Evolutionary conservation across 2,329 filamentous ascomycete species (phyloP).

Genomic region (Aspergillus spinulosporus): DNA sequence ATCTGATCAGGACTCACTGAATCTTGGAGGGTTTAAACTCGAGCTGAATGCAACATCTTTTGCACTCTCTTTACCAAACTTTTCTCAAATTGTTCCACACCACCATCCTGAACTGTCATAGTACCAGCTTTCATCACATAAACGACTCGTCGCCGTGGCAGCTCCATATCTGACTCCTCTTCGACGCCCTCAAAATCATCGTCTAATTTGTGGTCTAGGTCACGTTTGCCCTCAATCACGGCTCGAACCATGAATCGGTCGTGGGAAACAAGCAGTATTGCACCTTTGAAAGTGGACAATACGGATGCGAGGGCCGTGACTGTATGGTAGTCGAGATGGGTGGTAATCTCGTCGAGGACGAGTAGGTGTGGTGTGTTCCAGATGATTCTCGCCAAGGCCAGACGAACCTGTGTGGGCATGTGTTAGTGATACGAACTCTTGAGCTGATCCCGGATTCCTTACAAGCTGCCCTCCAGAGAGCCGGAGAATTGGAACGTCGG

Average conservation of each 20-base stretch:
- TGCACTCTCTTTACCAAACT: conserved; percentile 61
- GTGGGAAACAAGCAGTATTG: conserved; percentile 75
- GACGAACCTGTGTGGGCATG: conserved; percentile 44
- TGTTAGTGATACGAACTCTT: neutral
- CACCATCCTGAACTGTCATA: conserved; percentile 57
- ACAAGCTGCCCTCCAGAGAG: conserved; percentile 80
- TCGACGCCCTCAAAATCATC: conserved; percentile 51
- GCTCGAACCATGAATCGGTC: conserved; percentile 78
- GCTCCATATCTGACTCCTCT: conserved; percentile 46
- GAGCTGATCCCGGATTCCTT: conserved; percentile 29
- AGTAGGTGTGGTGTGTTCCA: conserved; percentile 70
- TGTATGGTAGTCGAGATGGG: conserved; percentile 81
- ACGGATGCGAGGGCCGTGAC: conserved; percentile 70
- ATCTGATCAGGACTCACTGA: too few species aligned
- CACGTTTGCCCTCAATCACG: conserved; percentile 64
- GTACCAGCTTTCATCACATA: conserved; percentile 62
- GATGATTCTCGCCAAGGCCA: conserved; percentile 68
- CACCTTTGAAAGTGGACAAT: conserved; percentile 68
- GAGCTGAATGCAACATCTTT: conserved; percentile 40
- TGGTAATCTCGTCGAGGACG: conserved; percentile 78
- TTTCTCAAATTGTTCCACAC: conserved; percentile 66
- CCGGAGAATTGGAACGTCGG: conserved; percentile 70
- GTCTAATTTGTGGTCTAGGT: conserved; percentile 39
- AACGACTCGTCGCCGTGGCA: conserved; percentile 54
- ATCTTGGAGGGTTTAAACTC: too few species aligned